These are phyloP conservation scores for Coemansia sp. DNA, from an alignment of 192 early-diverging fungal species.

Conservation along the genomic window DNA sequence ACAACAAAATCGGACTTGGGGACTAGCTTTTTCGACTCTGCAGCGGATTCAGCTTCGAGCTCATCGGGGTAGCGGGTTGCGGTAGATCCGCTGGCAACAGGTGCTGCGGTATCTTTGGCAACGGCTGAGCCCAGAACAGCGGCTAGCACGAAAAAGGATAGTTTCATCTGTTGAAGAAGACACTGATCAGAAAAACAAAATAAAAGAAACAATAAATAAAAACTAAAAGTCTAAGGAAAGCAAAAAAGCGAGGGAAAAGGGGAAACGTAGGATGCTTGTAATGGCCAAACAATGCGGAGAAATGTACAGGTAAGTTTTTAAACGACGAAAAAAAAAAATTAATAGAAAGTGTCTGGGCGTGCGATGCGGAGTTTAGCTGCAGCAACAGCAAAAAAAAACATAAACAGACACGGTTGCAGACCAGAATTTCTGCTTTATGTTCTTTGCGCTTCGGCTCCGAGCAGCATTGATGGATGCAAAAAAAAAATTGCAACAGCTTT, in stretches of 20 bases:
- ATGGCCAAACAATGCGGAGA: no score
- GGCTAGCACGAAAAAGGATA: background rate
- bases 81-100: background rate
- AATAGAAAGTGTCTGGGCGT: no score
- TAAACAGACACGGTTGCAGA: no score
- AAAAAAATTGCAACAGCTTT: no score
- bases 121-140: background rate
- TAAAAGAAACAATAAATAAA: slow-evolving; percentile 7
- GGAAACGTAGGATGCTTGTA: no score
- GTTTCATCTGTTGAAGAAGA: background rate
- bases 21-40: slow-evolving; percentile 19
- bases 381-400: no score
- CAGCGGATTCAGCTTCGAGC: slow-evolving; percentile 26
- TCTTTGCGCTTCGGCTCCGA: no score
- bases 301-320: no score
- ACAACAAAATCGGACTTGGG: slow-evolving; percentile 42
- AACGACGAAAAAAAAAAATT: background rate
- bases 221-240: background rate
- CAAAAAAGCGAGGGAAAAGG: background rate
- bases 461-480: no score
- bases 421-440: no score
- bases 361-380: no score
- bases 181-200: slow-evolving; percentile 7
- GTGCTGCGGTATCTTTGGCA: background rate
- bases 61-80: slow-evolving; percentile 27